phyloP scores from a whole-genome alignment of 192 early-diverging fungal genomes.

The Rhizophagus clarus region DNA sequence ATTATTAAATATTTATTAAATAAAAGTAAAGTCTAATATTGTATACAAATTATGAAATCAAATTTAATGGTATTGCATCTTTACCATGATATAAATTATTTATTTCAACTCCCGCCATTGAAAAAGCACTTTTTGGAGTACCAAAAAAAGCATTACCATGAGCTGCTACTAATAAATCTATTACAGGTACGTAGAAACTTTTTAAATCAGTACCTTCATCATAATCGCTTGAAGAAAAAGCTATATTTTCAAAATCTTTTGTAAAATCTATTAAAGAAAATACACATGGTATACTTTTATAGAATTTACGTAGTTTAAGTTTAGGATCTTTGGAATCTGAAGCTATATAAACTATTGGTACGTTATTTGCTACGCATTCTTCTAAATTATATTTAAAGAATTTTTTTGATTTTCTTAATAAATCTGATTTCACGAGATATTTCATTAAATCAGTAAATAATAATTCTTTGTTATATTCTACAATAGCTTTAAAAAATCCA shows the following conservation, averaged over 20 bases:
- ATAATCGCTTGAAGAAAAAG: not conserved
- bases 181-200: not conserved
- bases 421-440: not conserved
- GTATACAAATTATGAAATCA: no score
- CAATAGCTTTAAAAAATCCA: not conserved
- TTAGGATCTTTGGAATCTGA: not conserved
- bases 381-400: not conserved
- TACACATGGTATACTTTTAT: not conserved
- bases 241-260: no score
- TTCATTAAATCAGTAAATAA: not conserved
- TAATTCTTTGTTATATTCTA: no score
- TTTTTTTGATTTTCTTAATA: not conserved
- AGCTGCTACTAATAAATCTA: not conserved
- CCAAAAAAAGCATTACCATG: not conserved
- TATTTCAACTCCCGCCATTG: not conserved
- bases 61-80: no score
- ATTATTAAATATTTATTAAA: no score
- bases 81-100: not conserved
- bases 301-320: not conserved
- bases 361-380: not conserved
- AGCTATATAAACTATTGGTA: not conserved
- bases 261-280: not conserved
- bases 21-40: no score
- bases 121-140: not conserved
- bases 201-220: not conserved